A percentile compares a stretch with the other conserved stretches of the same genome.
phyloP scores from a whole-genome alignment of 139 green algal genomes.

The Astrephomene gubernaculifera region DNA sequence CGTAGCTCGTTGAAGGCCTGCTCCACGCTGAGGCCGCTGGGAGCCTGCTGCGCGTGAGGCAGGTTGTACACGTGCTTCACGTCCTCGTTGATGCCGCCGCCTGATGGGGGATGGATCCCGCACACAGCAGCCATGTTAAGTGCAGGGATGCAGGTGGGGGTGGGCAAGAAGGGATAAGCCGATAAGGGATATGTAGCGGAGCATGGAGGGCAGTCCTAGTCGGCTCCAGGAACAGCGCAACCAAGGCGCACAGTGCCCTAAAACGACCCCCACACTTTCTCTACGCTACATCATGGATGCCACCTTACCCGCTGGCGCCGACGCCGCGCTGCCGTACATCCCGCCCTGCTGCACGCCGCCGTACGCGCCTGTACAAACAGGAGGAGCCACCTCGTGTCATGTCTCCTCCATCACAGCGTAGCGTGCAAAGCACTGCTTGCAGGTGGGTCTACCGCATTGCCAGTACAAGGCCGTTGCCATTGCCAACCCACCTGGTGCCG shows the following conservation, averaged over 20 bases:
- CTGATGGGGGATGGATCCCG: not conserved
- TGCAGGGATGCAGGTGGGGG: not conserved
- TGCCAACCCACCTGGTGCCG: not conserved
- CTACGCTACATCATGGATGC: no score
- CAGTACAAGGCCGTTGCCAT: no score
- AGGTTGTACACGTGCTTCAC: slow-evolving; percentile 27
- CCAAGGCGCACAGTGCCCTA: no score
- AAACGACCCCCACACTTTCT: no score
- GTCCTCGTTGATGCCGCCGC: slow-evolving; percentile 32
- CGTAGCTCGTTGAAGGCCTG: slow-evolving; percentile 44
- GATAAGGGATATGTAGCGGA: no score
- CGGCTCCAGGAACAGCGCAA: no score
- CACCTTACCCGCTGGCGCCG: not conserved
- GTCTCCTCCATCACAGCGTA: no score
- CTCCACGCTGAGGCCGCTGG: slow-evolving; percentile 39
- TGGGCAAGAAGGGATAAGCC: not conserved
- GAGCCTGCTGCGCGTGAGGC: not conserved
- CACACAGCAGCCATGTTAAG: no score
- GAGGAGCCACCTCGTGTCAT: no score
- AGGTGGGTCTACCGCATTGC: no score
- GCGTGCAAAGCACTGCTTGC: no score
- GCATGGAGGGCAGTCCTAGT: no score
- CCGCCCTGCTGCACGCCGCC: not conserved
- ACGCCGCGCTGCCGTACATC: not conserved
- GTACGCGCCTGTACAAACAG: not conserved